Conservation (phyloP, 805 yeast species). For the Sugiyamaella americana region DNA sequence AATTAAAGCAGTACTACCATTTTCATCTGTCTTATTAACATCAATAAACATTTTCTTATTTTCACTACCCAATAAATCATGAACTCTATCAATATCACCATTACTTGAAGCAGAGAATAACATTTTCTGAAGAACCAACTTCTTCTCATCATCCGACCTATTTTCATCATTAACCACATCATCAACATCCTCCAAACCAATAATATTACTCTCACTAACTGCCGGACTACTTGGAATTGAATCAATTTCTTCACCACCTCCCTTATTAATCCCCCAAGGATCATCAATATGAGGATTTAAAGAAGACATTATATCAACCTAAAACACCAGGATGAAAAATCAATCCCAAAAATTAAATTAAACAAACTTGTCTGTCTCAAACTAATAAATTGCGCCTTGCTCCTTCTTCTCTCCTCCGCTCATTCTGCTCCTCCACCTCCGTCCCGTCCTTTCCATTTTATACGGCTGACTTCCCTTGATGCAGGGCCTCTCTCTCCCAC, state of each 20-base stretch:
- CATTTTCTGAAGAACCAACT: conserved; percentile 25
- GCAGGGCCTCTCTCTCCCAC: not conserved
- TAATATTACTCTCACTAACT: not conserved
- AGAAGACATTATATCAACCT: too few species aligned
- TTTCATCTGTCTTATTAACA: conserved; percentile 31
- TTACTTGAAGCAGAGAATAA: conserved; percentile 33
- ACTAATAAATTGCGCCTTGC: too few species aligned
- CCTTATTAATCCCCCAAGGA: not conserved
- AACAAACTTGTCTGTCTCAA: too few species aligned
- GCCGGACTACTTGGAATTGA: not conserved
- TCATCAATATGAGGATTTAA: too few species aligned
- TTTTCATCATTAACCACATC: conserved; percentile 21
- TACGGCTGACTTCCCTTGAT: too few species aligned
- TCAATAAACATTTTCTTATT: conserved; percentile 25
- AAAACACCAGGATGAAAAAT: too few species aligned
- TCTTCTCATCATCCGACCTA: conserved; percentile 17
- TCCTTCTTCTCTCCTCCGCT: too few species aligned
- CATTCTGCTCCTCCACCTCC: too few species aligned
- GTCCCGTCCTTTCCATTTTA: too few species aligned
- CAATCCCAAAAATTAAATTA: too few species aligned
- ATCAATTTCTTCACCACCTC: not conserved
- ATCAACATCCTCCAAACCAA: conserved; percentile 19
- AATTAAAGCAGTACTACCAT: conserved; percentile 35
- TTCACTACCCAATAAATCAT: conserved; percentile 27
- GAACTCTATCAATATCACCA: conserved; percentile 29